phyloP scores from a whole-genome alignment of 768 basidiomycete species.

The Baorangia bicolor region DNA sequence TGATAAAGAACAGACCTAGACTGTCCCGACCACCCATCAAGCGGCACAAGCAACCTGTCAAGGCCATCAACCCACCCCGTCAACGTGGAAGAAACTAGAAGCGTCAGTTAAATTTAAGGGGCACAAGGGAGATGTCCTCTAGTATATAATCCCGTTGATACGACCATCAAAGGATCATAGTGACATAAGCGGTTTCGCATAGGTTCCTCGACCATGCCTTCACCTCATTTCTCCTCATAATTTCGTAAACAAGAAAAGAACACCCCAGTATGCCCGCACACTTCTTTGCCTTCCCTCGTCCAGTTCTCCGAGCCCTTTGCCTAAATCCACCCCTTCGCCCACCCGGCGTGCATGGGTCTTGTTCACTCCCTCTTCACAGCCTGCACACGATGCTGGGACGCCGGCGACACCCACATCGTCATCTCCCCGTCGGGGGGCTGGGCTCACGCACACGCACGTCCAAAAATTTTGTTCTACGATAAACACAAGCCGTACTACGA shows the following conservation, averaged over 20 bases:
- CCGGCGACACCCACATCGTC: conserved; percentile 29
- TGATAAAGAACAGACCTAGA: too few relatives aligned
- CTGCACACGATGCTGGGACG: conserved; percentile 27
- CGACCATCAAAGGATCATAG: too few relatives aligned
- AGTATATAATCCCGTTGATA: too few relatives aligned
- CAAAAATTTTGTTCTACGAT: conserved; percentile 57
- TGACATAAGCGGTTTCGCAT: too few relatives aligned
- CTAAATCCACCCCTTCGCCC: not conserved
- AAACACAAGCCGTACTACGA: conserved; percentile 65
- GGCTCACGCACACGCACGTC: conserved; percentile 25
- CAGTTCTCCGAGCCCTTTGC: not conserved
- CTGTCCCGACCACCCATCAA: too few relatives aligned
- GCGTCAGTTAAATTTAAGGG: too few relatives aligned
- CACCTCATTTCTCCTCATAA: conserved; percentile 12
- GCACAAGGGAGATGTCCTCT: too few relatives aligned
- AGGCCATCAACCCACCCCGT: too few relatives aligned
- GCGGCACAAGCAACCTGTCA: too few relatives aligned
- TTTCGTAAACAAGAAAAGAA: not conserved
- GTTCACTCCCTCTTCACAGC: conserved; percentile 14
- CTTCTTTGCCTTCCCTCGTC: conserved; percentile 1
- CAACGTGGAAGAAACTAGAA: too few relatives aligned
- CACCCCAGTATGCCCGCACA: conserved; percentile 14
- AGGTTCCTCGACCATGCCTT: conserved; percentile 1
- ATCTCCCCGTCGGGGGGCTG: conserved; percentile 25
- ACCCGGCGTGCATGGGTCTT: conserved; percentile 16